Conservation (phyloP, 768 basidiomycete genomes). For the Suillus alpinus region DNA sequence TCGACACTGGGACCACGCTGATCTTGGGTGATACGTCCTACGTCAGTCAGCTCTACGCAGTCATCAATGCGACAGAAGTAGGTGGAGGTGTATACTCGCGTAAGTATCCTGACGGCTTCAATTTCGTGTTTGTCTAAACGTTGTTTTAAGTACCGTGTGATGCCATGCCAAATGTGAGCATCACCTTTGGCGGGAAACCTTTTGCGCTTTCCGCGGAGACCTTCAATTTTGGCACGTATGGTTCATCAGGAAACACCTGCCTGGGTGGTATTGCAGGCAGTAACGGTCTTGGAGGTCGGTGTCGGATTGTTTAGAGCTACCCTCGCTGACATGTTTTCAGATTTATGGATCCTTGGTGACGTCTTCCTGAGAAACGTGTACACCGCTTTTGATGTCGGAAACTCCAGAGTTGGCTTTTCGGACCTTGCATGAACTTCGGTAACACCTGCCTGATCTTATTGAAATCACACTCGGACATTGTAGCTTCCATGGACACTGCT, state of each 20-base stretch:
- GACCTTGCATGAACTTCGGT: slow-evolving; percentile 17
- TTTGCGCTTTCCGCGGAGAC: slow-evolving; percentile 30
- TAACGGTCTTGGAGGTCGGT: slow-evolving; percentile 21
- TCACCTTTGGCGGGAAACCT: slow-evolving; percentile 28
- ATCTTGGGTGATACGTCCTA: slow-evolving; percentile 41
- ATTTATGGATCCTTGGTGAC: slow-evolving; percentile 36
- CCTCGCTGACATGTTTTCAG: slow-evolving; percentile 4
- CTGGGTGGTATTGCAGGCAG: slow-evolving; percentile 17
- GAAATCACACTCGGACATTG: background rate
- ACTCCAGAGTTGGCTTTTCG: slow-evolving; percentile 42
- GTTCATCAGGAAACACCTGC: slow-evolving; percentile 12
- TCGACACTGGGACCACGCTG: slow-evolving; percentile 52
- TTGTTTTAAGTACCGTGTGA: slow-evolving; percentile 21
- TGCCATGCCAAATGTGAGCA: slow-evolving; percentile 30
- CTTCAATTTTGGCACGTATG: slow-evolving; percentile 36
- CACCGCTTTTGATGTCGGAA: slow-evolving; percentile 40
- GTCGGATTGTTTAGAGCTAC: background rate
- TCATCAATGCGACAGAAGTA: slow-evolving; percentile 28
- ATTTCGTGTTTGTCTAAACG: slow-evolving; percentile 5
- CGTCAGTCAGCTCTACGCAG: slow-evolving; percentile 29
- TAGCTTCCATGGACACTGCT: background rate
- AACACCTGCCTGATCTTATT: background rate
- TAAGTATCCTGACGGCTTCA: background rate
- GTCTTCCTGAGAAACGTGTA: slow-evolving; percentile 47
- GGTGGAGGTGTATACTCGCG: slow-evolving; percentile 38